phyloP scores from a whole-genome alignment of 1,284 basidiomycete genomes.

The Ganoderma leucocontextum region DNA sequence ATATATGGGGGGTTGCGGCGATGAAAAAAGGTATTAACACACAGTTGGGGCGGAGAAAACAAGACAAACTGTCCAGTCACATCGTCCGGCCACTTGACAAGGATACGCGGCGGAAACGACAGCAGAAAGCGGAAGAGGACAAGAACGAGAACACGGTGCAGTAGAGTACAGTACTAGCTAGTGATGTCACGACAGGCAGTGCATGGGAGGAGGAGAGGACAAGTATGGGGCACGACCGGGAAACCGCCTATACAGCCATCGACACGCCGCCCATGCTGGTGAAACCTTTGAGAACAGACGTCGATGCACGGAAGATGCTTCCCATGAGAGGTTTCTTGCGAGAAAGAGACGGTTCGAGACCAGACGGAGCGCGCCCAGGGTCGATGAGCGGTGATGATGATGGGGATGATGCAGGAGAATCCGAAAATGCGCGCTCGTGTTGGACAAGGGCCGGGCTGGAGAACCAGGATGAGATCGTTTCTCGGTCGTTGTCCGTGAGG shows the following conservation, averaged over 20 bases:
- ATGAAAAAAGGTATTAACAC: not conserved
- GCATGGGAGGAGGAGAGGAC: not conserved
- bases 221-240: not conserved
- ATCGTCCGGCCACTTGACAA: not conserved
- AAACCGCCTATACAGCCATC: constrained; percentile 17
- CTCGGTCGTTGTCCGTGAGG: constrained; percentile 3
- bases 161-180: constrained; percentile 4
- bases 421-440: not conserved
- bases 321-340: constrained; percentile 28
- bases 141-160: not conserved
- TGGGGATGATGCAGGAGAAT: constrained; percentile 24
- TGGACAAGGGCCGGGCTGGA: not conserved
- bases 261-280: constrained; percentile 26
- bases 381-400: constrained; percentile 25
- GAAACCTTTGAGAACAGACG: constrained; percentile 55
- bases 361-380: constrained; percentile 12
- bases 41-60: not conserved
- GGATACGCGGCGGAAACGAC: not conserved
- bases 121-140: not conserved
- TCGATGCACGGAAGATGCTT: constrained; percentile 39
- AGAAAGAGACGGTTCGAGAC: constrained; percentile 11
- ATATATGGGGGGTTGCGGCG: not conserved
- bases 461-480: constrained; percentile 3
- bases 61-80: not conserved
- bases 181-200: not conserved